Conservation (phyloP, 768 basidiomycete genomes). For the Suillus tomentosus region DNA sequence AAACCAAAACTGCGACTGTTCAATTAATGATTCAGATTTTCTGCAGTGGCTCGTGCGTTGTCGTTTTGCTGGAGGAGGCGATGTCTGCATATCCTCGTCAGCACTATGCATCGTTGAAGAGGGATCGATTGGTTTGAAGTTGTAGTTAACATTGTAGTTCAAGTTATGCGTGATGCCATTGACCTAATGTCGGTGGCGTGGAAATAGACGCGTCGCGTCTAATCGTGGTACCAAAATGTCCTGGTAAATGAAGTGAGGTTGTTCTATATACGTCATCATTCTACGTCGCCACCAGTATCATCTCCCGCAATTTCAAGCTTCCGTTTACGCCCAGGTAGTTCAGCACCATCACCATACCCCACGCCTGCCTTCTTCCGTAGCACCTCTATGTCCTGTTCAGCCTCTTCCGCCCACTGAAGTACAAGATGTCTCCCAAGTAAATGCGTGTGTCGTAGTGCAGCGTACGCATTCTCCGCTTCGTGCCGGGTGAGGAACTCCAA, state of each 20-base stretch:
- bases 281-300: constrained; percentile 33
- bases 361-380: constrained; percentile 81
- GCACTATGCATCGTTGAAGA: constrained; percentile 6
- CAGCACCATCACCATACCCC: constrained; percentile 68
- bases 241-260: not conserved
- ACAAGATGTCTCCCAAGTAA: constrained; percentile 94
- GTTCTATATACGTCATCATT: constrained; percentile 8
- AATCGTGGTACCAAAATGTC: not conserved
- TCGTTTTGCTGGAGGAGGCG: constrained; percentile 11
- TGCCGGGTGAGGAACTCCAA: constrained; percentile 88
- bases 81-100: constrained; percentile 7
- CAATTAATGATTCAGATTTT: not conserved
- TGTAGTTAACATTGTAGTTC: too few relatives aligned
- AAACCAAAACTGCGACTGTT: constrained; percentile 28
- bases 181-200: constrained; percentile 11
- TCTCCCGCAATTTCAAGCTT: constrained; percentile 62
- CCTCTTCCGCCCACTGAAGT: constrained; percentile 90
- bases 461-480: constrained; percentile 89
- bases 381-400: constrained; percentile 73
- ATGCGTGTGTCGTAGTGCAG: constrained; percentile 89
- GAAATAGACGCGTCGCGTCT: constrained; percentile 10
- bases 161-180: not conserved
- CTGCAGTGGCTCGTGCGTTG: constrained; percentile 12
- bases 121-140: not conserved
- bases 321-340: constrained; percentile 73